Evolutionary conservation across 1,284 basidiomycete species (phyloP).

Genomic region (Ustilago esculenta): DNA sequence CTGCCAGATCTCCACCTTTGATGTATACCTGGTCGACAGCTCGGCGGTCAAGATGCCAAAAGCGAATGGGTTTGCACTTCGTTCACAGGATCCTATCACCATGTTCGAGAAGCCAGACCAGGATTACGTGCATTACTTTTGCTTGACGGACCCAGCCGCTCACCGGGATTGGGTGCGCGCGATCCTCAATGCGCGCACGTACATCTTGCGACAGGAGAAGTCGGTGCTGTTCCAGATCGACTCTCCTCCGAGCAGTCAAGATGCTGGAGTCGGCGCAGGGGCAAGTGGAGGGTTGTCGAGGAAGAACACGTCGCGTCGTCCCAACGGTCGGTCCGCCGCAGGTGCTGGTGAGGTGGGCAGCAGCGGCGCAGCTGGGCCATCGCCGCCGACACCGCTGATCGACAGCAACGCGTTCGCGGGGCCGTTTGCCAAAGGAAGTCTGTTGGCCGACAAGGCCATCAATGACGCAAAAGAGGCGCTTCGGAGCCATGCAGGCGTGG

Average conservation of each 20-base stretch:
- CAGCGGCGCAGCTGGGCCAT: constrained; percentile 6
- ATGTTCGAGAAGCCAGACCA: constrained; percentile 61
- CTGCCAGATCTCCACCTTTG: constrained; percentile 59
- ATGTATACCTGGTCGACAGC: constrained; percentile 61
- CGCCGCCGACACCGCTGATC: constrained; percentile 42
- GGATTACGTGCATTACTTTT: constrained; percentile 61
- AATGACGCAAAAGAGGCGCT: constrained; percentile 45
- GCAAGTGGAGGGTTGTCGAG: constrained; percentile 35
- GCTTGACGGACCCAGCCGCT: constrained; percentile 58
- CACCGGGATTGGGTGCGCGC: constrained; percentile 64
- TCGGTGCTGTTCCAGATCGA: constrained; percentile 55
- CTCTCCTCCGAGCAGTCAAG: constrained; percentile 10
- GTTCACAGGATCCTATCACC: constrained; percentile 52
- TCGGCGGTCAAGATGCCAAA: constrained; percentile 56
- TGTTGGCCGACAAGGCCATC: constrained; percentile 53
- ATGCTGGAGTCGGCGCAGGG: background rate
- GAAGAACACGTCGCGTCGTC: constrained; percentile 29
- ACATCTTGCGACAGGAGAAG: constrained; percentile 62
- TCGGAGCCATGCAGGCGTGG: constrained; percentile 18
- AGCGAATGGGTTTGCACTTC: constrained; percentile 59
- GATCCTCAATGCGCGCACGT: constrained; percentile 60
- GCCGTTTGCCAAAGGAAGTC: constrained; percentile 55
- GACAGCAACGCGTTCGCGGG: constrained; percentile 47
- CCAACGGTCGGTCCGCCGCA: constrained; percentile 18
- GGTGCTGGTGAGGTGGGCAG: background rate